Conservation (phyloP, 2,329 filamentous ascomycete genomes). For the Metarhizium brunneum region DNA sequence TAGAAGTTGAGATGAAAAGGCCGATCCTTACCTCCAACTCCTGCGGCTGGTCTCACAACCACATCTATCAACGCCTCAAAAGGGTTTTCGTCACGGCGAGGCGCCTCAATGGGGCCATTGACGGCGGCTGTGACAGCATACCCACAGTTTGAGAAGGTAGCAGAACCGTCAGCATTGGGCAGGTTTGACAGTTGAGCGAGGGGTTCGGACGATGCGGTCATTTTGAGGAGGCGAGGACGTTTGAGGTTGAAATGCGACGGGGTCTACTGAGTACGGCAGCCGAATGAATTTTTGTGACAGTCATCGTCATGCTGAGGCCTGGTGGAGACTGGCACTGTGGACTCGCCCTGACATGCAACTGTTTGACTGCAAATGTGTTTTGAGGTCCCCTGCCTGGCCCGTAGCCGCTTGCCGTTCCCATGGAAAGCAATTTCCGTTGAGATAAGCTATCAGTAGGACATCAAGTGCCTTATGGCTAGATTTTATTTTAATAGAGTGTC, state of each 20-base stretch:
- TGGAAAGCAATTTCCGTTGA: too few relatives aligned
- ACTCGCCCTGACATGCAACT: too few relatives aligned
- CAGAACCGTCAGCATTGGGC: constrained; percentile 69
- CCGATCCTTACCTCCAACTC: constrained; percentile 59
- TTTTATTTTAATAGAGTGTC: too few relatives aligned
- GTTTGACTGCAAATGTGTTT: not conserved
- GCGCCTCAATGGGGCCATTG: constrained; percentile 88
- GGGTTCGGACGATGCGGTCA: constrained; percentile 38
- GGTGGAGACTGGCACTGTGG: too few relatives aligned
- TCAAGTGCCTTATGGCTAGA: too few relatives aligned
- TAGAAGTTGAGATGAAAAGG: not conserved
- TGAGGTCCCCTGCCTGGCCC: not conserved
- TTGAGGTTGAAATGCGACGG: not conserved
- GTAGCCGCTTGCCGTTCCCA: too few relatives aligned
- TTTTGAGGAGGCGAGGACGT: constrained; percentile 15
- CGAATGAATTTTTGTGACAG: not conserved
- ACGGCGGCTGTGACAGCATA: constrained; percentile 79
- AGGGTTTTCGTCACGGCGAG: constrained; percentile 79
- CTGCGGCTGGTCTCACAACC: constrained; percentile 74
- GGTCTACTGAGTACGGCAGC: not conserved
- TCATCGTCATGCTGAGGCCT: too few relatives aligned
- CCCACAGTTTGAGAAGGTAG: constrained; percentile 63
- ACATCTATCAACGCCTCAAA: constrained; percentile 90
- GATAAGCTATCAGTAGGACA: too few relatives aligned
- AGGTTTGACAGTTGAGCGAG: constrained; percentile 49